Evolutionary conservation across 495 filamentous ascomycete species (phyloP), one percentile per base, ranked within the genome.

Genomic region (Hapsidospora chrysogenum): DNA sequence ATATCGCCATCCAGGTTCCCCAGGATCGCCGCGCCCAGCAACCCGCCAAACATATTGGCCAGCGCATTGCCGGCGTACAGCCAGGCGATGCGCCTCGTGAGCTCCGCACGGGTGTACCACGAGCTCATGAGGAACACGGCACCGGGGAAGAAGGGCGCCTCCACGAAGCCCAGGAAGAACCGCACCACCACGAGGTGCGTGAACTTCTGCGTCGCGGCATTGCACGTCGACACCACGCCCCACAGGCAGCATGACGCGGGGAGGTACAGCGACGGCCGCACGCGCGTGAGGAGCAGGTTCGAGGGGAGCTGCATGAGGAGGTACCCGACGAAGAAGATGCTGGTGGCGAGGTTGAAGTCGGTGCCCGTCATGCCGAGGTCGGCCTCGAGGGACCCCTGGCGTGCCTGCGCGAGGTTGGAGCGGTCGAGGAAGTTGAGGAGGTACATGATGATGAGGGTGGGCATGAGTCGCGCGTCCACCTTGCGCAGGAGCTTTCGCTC

Each of bases 401-500:
- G 50, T 4, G 56, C 61, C 36, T 66, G 54, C 0, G 49, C 41
- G 5, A 61, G 49, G 40, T 63, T 63, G 9, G 40, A 60, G 42
- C 81, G 66, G 51, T 85, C 81, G 39, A 86, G 60, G 51, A 85
- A 89, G 47, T 85, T 86, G 47, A 85, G 53, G 43, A 86, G 80
- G 47, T 85, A 85, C 64, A 58, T 54, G 34, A 53, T 36, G 19
- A 48, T 49, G 14, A 52, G 33, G 54, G 72, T 70, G 9, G 77
- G 77, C 40, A 83, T 50, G 16, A 75, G 43, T 5, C 73, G 53
- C 1, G 70, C 29, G 48, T 81, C 78, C 18, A 83, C 76, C 48
- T 78, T 81, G 35, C 68, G 58, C 34, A 66, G 60, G 21, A 80
- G 57, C 32, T 53, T 56, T 37, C 44, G 56, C 45, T 76, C 70